phyloP scores from a whole-genome alignment of 31 red algal species.

The Endocladia muricata region DNA sequence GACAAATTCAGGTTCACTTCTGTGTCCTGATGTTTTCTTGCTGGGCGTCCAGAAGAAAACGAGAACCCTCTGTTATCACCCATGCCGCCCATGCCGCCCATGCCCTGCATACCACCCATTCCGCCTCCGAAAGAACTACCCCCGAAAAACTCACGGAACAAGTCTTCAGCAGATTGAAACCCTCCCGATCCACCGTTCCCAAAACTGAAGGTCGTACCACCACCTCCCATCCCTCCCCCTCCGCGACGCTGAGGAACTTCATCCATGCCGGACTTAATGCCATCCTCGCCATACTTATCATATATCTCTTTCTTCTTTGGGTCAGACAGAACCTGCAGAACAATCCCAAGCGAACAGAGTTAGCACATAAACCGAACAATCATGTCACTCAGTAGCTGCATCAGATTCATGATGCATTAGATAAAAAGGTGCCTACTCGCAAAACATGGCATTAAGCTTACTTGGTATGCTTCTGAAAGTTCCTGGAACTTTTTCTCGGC shows the following conservation, averaged over 20 bases:
- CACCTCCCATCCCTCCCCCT: too few relatives aligned
- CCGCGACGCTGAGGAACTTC: constrained; percentile 59
- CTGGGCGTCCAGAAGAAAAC: constrained; percentile 19
- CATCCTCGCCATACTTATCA: constrained; percentile 98
- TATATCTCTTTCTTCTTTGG: constrained; percentile 92
- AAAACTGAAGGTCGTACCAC: not conserved
- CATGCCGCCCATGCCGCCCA: constrained; percentile 74
- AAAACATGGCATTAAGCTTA: not conserved
- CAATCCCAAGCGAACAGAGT: too few relatives aligned
- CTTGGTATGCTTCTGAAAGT: constrained; percentile 87
- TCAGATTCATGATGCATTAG: not conserved
- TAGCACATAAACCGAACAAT: not conserved
- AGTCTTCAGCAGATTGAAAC: constrained; percentile 81
- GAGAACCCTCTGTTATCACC: constrained; percentile 50
- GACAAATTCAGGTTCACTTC: constrained; percentile 81
- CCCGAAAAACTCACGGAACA: constrained; percentile 88
- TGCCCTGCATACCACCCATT: constrained; percentile 65
- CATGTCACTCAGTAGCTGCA: not conserved
- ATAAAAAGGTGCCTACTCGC: not conserved
- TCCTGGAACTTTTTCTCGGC: constrained; percentile 97
- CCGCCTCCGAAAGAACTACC: constrained; percentile 50
- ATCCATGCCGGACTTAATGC: constrained; percentile 72
- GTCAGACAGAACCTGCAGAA: constrained; percentile 74
- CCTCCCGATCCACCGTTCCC: constrained; percentile 11
- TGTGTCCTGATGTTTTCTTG: constrained; percentile 79